phyloP scores from a whole-genome alignment of 441 rosid species.

The Croton setiger region DNA sequence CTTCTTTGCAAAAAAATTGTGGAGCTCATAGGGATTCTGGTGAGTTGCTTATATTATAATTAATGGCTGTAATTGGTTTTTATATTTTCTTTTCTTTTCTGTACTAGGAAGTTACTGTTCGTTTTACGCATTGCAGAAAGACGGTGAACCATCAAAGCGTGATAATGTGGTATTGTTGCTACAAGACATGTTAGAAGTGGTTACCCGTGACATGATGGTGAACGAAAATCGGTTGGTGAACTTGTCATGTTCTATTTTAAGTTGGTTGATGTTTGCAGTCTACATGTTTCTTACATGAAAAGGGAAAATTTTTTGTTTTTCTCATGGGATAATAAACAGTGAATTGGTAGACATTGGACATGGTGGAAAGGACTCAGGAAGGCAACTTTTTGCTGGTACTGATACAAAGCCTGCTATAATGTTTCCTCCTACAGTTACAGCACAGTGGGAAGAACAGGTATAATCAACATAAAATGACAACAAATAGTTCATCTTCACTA shows the following conservation, averaged over 20 bases:
- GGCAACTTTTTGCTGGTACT: slow-evolving; percentile 92
- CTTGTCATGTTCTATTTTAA: slow-evolving; percentile 20
- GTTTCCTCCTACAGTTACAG: slow-evolving; percentile 76
- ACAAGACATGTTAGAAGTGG: slow-evolving; percentile 98
- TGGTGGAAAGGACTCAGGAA: slow-evolving; percentile 87
- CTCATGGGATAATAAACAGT: slow-evolving; percentile 35
- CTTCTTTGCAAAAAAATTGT: slow-evolving; percentile 76
- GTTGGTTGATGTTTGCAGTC: slow-evolving; percentile 2
- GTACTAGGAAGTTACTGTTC: slow-evolving; percentile 9
- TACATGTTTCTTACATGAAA: slow-evolving; percentile 15
- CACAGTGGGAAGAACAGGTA: slow-evolving; percentile 99
- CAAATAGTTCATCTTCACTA: background rate
- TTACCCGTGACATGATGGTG: slow-evolving; percentile 94
- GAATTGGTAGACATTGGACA: slow-evolving; percentile 86
- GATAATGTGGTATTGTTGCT: slow-evolving; percentile 76
- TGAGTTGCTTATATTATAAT: slow-evolving; percentile 34
- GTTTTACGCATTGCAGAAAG: slow-evolving; percentile 67
- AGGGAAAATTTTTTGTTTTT: slow-evolving; percentile 10
- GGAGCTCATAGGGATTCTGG: slow-evolving; percentile 87
- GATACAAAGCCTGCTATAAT: slow-evolving; percentile 77
- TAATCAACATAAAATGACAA: slow-evolving; percentile 8
- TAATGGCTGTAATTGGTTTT: slow-evolving; percentile 4
- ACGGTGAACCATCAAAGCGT: slow-evolving; percentile 69
- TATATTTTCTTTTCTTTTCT: background rate
- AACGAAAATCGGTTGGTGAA: slow-evolving; percentile 84